phyloP scores from a whole-genome alignment of 345 rosid species.

The Dipteronia sinensis region DNA sequence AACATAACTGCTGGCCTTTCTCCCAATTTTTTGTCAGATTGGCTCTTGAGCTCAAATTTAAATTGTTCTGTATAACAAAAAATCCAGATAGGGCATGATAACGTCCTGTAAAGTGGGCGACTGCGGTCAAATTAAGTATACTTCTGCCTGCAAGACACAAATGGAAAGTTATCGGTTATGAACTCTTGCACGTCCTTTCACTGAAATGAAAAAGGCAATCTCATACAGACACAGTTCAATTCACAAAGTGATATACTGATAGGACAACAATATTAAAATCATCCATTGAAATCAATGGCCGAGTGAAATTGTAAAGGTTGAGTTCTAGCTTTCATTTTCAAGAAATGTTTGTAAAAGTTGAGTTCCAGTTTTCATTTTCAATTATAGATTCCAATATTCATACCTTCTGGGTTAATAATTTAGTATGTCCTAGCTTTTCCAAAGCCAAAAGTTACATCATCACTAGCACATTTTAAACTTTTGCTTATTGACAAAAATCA shows the following conservation, averaged over 20 bases:
- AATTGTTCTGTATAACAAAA: slow-evolving; percentile 41
- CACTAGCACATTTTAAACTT: background rate
- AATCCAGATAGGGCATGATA: slow-evolving; percentile 67
- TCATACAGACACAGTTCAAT: background rate
- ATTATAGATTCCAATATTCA: background rate
- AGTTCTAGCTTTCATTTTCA: background rate
- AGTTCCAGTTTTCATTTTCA: background rate
- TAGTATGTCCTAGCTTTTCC: background rate
- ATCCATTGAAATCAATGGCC: background rate
- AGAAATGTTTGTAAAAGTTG: background rate
- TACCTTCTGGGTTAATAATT: background rate
- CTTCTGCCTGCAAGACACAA: slow-evolving; percentile 36
- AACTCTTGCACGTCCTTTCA: background rate
- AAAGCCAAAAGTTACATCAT: background rate
- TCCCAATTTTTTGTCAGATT: slow-evolving; percentile 43
- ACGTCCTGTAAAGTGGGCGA: slow-evolving; percentile 17
- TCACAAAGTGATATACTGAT: background rate
- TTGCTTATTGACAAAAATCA: background rate
- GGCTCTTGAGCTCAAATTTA: slow-evolving; percentile 42
- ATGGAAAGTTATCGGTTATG: slow-evolving; percentile 1
- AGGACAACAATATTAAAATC: background rate
- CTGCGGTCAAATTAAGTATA: slow-evolving; percentile 30
- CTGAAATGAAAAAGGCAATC: background rate
- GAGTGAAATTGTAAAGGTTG: background rate
- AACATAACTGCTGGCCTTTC: slow-evolving; percentile 50